Evolutionary conservation across 371 early-diverging fungal species (phyloP), one percentile per base, ranked within the genome.

Genomic region (Rhizopus sp.): DNA sequence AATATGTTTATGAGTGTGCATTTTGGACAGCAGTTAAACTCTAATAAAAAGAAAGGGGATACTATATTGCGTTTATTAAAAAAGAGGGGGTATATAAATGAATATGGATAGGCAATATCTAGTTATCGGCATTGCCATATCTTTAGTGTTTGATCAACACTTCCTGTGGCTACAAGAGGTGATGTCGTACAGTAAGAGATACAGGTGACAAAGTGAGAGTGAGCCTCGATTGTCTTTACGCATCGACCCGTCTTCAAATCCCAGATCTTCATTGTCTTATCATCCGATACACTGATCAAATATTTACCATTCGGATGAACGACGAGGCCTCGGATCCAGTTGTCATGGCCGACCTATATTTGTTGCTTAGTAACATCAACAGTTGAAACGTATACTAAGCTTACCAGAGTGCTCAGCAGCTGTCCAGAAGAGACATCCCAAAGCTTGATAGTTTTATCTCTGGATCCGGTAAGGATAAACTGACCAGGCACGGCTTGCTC

Each of bases 261-360:
- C 95, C 95, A 96, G n/a, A 90, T 73, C 50, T 88, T 82, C 49
- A 94, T 68, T 3, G 90, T 85, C 62, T 91, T 93, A 68, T 95
- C 95, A 63, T 93, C 94, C 0, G 89, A 86, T 0, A 85, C 91
- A 35, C 88, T 85, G 3, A 94, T 57, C 6, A 96, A 56, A 58
- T 78, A 88, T 60, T 87, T 85, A 34, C 92, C 91, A 42, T 77
- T 82, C 0, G 94, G 89, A 52, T 91, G 90, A 68, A 92, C 81
- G 12, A 81, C 82, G 23, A 95, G 61, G 23, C 86, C 89, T 41
- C 95, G 84, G 16, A 95, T 85, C 96, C 96, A 96, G 68, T 93
- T 95, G 57, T 96, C 96, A 62, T 96, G 96, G 3, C 96, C 95
- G 34, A 79, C 71, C 90, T 90, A 70, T 62, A 54, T 66, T 49